Evolutionary conservation across 352 stramenopile species (phyloP).

Genomic region (Phytophthora pini): DNA sequence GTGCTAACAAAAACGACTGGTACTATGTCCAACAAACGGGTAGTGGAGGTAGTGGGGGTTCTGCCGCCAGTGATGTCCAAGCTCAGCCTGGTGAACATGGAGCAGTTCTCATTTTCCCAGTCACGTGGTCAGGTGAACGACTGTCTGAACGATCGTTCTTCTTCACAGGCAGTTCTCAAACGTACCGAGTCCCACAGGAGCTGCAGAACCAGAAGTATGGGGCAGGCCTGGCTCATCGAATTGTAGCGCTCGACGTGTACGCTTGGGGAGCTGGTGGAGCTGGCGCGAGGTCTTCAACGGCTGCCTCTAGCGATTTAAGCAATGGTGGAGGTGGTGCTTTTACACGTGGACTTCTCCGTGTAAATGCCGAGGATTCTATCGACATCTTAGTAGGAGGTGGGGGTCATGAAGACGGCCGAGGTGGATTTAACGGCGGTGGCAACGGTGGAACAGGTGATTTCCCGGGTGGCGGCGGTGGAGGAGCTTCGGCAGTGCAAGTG

Average conservation of each 20-base stretch:
- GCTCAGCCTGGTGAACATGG: conserved; percentile 54
- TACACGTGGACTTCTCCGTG: conserved; percentile 55
- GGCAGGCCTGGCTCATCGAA: conserved; percentile 26
- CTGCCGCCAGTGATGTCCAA: conserved; percentile 6
- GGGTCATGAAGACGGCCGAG: conserved; percentile 39
- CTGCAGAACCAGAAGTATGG: conserved; percentile 12
- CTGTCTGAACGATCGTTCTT: conserved; percentile 53
- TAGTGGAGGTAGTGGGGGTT: conserved; percentile 45
- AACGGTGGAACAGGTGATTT: conserved; percentile 63
- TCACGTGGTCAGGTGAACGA: conserved; percentile 50
- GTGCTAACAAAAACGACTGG: conserved; percentile 56
- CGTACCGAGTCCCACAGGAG: conserved; percentile 36
- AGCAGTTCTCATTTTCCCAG: conserved; percentile 64
- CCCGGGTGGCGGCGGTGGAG: conserved; percentile 67
- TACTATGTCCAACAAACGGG: conserved; percentile 73
- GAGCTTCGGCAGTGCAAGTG: conserved; percentile 57
- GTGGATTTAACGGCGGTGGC: conserved; percentile 76
- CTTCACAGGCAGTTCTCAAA: conserved; percentile 42
- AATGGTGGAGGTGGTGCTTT: conserved; percentile 82
- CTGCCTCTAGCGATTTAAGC: conserved; percentile 26
- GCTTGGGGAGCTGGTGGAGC: conserved; percentile 82
- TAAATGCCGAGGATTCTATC: conserved; percentile 51
- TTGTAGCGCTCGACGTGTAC: conserved; percentile 75
- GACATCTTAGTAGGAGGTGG: conserved; percentile 71
- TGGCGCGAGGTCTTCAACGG: conserved; percentile 36